These are phyloP conservation scores for Penicillium sp. DNA, from an alignment of 2,329 filamentous ascomycete species.

Conservation along the genomic window DNA sequence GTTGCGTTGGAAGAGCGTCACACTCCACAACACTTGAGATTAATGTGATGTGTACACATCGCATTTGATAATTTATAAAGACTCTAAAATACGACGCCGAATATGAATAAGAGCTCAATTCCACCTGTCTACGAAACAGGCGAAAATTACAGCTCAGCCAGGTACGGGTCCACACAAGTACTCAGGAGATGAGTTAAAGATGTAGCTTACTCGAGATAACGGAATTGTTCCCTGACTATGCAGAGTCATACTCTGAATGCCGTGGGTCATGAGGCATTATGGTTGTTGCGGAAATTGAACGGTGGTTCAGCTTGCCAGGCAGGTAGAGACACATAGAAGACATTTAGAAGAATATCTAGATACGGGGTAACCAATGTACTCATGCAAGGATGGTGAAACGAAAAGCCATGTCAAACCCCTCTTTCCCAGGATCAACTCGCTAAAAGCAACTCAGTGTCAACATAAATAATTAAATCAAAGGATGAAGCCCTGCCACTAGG, in stretches of 20 bases:
- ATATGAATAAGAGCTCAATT: too few species aligned
- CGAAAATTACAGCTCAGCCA: too few species aligned
- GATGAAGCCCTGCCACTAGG: not conserved
- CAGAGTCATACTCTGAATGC: not conserved
- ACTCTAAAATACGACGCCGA: too few species aligned
- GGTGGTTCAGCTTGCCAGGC: not conserved
- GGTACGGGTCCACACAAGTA: too few species aligned
- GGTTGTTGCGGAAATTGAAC: not conserved
- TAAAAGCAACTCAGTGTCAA: not conserved
- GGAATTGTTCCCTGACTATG: not conserved
- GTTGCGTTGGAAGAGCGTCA: too few species aligned
- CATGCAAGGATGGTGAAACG: not conserved
- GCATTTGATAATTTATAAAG: too few species aligned
- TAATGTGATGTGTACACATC: too few species aligned
- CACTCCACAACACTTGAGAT: too few species aligned
- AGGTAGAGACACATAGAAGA: not conserved
- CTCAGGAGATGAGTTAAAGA: not conserved
- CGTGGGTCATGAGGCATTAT: not conserved
- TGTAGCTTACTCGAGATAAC: not conserved
- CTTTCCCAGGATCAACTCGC: not conserved
- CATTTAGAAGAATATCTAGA: not conserved
- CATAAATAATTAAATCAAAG: not conserved
- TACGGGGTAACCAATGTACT: not conserved
- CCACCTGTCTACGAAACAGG: too few species aligned
- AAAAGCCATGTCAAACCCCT: not conserved